Evolutionary conservation across 495 filamentous ascomycete genomes (phyloP), one percentile per base, ranked within the genome.

Genomic region (Evansstolkia leycettana): DNA sequence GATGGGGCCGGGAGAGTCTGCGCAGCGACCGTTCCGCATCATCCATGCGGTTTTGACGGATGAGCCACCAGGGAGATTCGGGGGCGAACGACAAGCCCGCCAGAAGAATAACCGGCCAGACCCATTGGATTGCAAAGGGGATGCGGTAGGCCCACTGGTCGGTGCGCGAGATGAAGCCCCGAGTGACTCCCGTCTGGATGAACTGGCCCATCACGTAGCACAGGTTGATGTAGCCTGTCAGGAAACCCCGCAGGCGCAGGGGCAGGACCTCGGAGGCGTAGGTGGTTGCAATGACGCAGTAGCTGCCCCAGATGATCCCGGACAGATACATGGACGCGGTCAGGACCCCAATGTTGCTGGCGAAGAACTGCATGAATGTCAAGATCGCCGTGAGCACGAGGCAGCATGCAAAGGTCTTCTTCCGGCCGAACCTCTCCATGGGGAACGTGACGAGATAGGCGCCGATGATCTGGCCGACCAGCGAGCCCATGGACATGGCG

Each of bases 381-480:
- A 40, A 30, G 7, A 39, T 40, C 1, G 40, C 26, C 33, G 81
- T 60, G 49, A 46, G 78, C 80, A 0, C 78, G 77, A 40, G 12
- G 4, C 5, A 4, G 5, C 28, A 5, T 5, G 12, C 4, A n/a
- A n/a, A 4, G 28, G 11, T 5, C 4, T n/a, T 5, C 28, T 29
- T 29, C 5, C 14, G 28, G 4, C 28, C 28, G 11, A 76, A 78
- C 3, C 64, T 58, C 33, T 83, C 78, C 9, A 73, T 73, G 15
- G 75, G 60, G 41, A 51, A 73, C 27, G 73, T 75, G 43, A 80
- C 81, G 50, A 78, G 60, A 28, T 76, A 38, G 7, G 80, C 58
- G 31, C 78, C 78, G 8, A 34, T 37, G 17, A 29, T n/a, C 11
- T 5, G 5, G 4, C 5, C 28, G 5, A 29, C 5, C 5, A 15